Base-by-base conservation (phyloP, 2,329 filamentous ascomycete species). In the Penicillium hesseltinei region DNA sequence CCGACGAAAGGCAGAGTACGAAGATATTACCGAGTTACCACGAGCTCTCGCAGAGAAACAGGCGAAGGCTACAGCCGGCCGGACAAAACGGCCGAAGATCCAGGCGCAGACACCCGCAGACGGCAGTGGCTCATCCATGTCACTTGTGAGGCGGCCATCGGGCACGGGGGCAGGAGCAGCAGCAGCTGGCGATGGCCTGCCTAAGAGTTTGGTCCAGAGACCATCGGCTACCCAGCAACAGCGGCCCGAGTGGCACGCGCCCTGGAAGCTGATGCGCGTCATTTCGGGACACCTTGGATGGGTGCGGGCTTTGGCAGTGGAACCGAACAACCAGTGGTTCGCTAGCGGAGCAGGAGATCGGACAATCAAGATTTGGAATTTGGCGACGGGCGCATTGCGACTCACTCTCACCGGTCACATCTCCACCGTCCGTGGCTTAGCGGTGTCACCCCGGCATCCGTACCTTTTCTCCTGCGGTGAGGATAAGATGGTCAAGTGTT, bases 401-500 rank as follows among this genome's bases (percentile, higher is more conserved):
- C 78, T 97, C 62, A 97, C 93, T 0, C 78, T 97, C 59, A 97
- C 93, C 2, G 93, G 93, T 36, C 93, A 97, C 75, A 97, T 96
- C 69, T 95, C 91, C 48, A 95, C 91, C 5, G 92, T 97, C 0
- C 87, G 92, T 52, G 94, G 94, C 2, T 82, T 99, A 47, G 94
- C 93, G 0, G 91, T 99, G 8, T 96, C 91, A 21, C 90, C 92
- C 17, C 82, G 94, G 46, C 94, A 99, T 77, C 95, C 94, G 0
- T 99, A 99, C 71, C 83, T 99, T 10, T 99, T 99, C 76, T 96
- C 92, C 11, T 99, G 94, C 70, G 95, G 91, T 57, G 94, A 99
- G 76, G 94, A 99, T 75, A 99, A 99, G 80, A 97, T 97, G 92
- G 94, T 99, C 61, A 99, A 99, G 77, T 99, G 94, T 78, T 99